These are phyloP conservation scores for Rhynchosporium secalis DNA, from an alignment of 2,329 filamentous ascomycete genomes.

Conservation along the genomic window DNA sequence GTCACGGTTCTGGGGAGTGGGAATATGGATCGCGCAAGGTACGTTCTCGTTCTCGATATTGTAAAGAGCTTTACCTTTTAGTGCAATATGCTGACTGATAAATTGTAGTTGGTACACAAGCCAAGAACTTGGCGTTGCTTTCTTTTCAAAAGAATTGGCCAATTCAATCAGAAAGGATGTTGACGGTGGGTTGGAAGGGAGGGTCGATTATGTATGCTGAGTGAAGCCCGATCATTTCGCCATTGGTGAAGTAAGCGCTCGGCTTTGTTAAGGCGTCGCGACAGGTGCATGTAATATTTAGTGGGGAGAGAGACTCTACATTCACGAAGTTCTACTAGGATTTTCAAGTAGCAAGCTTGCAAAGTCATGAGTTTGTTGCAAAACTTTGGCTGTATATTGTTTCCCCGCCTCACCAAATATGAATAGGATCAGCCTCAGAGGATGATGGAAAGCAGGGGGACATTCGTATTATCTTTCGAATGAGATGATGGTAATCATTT, in stretches of 20 bases:
- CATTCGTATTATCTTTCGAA: no score
- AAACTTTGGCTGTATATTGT: no score
- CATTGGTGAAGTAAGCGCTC: no score
- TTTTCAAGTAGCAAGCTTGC: no score
- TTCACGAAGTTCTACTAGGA: neutral
- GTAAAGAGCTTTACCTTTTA: neutral
- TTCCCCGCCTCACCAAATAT: no score
- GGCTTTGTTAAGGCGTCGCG: no score
- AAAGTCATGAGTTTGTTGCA: no score
- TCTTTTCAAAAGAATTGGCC: constrained; percentile 47
- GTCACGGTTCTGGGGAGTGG: constrained; percentile 73
- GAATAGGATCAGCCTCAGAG: no score
- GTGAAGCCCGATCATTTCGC: neutral
- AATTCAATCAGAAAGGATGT: constrained; percentile 22
- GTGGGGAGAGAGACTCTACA: neutral
- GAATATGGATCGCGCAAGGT: constrained; percentile 76
- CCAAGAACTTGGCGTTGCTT: constrained; percentile 73
- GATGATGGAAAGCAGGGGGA: no score
- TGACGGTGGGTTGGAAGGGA: constrained; percentile 24
- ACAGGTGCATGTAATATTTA: no score
- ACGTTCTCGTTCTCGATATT: neutral
- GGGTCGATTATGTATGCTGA: constrained; percentile 26
- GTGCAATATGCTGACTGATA: neutral
- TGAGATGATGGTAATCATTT: no score
- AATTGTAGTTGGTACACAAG: constrained; percentile 71